Conservation (phyloP, 2,329 filamentous ascomycete genomes). For the Venturiaceae sp. region DNA sequence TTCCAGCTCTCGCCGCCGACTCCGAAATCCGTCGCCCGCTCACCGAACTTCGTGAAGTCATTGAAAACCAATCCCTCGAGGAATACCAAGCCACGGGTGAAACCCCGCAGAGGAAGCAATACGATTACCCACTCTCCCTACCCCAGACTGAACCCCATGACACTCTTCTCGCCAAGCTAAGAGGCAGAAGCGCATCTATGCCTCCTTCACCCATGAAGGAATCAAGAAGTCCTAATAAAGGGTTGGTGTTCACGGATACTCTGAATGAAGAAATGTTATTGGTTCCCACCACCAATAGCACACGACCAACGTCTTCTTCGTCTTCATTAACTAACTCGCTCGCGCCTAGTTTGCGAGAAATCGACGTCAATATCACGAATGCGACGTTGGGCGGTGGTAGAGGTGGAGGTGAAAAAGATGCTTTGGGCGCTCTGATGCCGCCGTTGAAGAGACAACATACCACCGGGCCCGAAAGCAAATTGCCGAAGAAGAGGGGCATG, state of each 20-base stretch:
- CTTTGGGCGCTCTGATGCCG: slow-evolving; percentile 20
- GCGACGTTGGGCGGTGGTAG: slow-evolving; percentile 19
- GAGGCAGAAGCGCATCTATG: slow-evolving; percentile 20
- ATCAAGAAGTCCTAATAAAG: slow-evolving; percentile 30
- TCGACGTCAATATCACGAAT: slow-evolving; percentile 34
- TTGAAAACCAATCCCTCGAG: slow-evolving; percentile 53
- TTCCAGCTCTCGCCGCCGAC: slow-evolving; percentile 49
- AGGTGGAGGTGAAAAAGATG: slow-evolving; percentile 22
- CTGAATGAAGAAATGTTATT: neutral
- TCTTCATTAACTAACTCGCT: slow-evolving; percentile 10
- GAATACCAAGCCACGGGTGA: slow-evolving; percentile 81
- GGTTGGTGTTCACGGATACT: slow-evolving; percentile 16
- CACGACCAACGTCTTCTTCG: slow-evolving; percentile 14
- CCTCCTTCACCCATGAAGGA: slow-evolving; percentile 26
- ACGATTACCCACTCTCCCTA: slow-evolving; percentile 69
- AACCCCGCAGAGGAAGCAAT: slow-evolving; percentile 73
- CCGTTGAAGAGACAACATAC: slow-evolving; percentile 35
- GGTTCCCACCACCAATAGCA: slow-evolving; percentile 15
- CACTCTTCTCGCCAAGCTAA: slow-evolving; percentile 42
- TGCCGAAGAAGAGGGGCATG: slow-evolving; percentile 22
- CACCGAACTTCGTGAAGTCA: slow-evolving; percentile 57
- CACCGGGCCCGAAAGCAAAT: slow-evolving; percentile 4
- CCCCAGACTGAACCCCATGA: slow-evolving; percentile 64
- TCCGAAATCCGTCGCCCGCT: slow-evolving; percentile 59
- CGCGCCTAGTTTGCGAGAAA: slow-evolving; percentile 29